These are phyloP conservation scores for Leishmania tarentolae DNA, from an alignment of 208 protist species.

Conservation along the genomic window DNA sequence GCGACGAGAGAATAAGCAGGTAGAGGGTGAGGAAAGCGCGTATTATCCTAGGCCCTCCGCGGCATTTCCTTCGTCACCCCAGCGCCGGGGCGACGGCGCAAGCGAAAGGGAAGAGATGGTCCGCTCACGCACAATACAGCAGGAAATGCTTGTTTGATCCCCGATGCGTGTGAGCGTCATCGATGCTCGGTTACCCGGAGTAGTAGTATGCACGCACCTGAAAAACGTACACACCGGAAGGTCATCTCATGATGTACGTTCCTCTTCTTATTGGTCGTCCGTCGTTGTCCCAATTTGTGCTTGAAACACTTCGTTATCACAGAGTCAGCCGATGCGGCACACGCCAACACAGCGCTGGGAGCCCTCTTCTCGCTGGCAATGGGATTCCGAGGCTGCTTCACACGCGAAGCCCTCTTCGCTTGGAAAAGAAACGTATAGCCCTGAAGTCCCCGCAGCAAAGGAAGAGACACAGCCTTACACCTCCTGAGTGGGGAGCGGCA, in stretches of 20 bases:
- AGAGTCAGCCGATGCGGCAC: background rate
- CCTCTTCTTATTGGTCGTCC: background rate
- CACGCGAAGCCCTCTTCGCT: too few species aligned
- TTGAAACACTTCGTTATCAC: background rate
- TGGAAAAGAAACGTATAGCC: too few species aligned
- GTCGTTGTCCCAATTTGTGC: background rate
- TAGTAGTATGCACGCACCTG: background rate
- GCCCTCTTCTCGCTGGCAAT: too few species aligned
- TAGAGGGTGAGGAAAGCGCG: background rate
- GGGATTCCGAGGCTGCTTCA: too few species aligned
- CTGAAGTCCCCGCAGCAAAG: too few species aligned
- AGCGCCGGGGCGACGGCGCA: background rate
- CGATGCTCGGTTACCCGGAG: background rate
- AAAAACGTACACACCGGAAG: background rate
- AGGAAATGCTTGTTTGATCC: background rate
- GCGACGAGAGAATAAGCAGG: background rate
- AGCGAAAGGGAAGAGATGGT: background rate
- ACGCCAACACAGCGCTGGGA: background rate
- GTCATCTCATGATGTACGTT: background rate
- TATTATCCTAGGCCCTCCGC: background rate
- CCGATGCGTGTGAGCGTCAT: background rate
- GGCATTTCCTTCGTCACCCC: background rate
- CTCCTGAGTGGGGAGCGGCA: too few species aligned
- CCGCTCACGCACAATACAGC: background rate
- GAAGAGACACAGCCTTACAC: too few species aligned